Conservation (phyloP, 2,329 filamentous ascomycete genomes). For the Paecilomyces sp. region DNA sequence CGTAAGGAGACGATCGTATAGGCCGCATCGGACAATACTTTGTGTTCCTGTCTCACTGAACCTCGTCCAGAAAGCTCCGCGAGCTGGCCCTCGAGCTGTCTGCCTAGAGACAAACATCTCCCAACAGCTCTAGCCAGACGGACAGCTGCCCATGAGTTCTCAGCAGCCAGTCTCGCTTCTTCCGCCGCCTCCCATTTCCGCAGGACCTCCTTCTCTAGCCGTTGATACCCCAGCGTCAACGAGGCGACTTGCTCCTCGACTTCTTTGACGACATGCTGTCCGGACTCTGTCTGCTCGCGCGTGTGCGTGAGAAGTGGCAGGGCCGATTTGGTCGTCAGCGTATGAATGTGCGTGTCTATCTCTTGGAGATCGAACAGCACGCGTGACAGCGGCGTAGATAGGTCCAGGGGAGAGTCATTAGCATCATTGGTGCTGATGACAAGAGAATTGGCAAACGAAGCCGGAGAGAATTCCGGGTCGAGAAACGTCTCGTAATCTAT, state of each 20-base stretch:
- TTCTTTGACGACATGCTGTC: constrained; percentile 63
- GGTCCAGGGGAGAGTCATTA: constrained; percentile 80
- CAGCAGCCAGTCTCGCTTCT: constrained; percentile 68
- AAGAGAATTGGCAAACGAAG: constrained; percentile 79
- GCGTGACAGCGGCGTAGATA: constrained; percentile 85
- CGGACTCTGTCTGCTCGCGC: constrained; percentile 64
- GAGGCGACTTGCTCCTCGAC: constrained; percentile 73
- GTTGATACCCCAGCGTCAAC: constrained; percentile 76
- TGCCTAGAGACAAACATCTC: constrained; percentile 70
- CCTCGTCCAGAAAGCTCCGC: constrained; percentile 54
- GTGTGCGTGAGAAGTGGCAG: constrained; percentile 75
- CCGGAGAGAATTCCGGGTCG: constrained; percentile 70
- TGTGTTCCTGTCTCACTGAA: constrained; percentile 59
- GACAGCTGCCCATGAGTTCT: constrained; percentile 73
- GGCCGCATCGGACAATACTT: constrained; percentile 72
- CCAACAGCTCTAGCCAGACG: constrained; percentile 68
- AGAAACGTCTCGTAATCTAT: constrained; percentile 94
- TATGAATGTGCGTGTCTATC: constrained; percentile 91
- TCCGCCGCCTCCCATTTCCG: constrained; percentile 80
- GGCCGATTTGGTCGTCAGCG: constrained; percentile 76
- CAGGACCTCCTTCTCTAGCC: constrained; percentile 79
- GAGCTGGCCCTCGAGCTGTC: constrained; percentile 83
- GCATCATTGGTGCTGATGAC: constrained; percentile 88
- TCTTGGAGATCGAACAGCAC: constrained; percentile 96
- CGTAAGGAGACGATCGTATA: constrained; percentile 70